These are phyloP conservation scores for Mallotus japonicus DNA, from an alignment of 441 rosid genomes.

Conservation along the genomic window DNA sequence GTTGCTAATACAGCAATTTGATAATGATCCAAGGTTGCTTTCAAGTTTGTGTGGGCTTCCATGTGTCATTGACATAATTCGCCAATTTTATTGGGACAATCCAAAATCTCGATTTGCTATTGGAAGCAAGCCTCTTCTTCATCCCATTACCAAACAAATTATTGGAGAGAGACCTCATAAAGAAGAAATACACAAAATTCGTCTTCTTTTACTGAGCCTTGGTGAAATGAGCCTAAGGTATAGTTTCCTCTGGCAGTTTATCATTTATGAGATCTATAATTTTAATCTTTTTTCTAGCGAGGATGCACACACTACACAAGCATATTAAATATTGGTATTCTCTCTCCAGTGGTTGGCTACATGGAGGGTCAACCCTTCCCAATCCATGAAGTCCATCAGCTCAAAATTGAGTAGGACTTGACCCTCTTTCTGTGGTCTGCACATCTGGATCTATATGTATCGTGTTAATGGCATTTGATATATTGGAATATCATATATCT, in stretches of 20 bases:
- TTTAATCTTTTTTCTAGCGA: constrained; percentile 5
- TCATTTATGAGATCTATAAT: constrained; percentile 18
- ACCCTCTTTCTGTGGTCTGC: not conserved
- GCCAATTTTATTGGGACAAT: constrained; percentile 88
- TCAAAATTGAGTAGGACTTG: not conserved
- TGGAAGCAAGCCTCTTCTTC: constrained; percentile 84
- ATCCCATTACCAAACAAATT: constrained; percentile 57
- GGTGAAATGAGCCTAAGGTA: constrained; percentile 99
- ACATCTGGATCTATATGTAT: not conserved
- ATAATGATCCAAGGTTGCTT: constrained; percentile 80
- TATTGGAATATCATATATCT: not conserved
- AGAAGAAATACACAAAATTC: constrained; percentile 93
- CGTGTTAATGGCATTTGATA: not conserved
- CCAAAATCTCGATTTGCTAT: constrained; percentile 59
- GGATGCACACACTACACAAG: not conserved
- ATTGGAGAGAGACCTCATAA: constrained; percentile 80
- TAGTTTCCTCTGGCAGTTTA: constrained; percentile 11
- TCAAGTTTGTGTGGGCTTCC: constrained; percentile 84
- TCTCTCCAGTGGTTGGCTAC: not conserved
- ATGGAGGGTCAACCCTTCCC: not conserved
- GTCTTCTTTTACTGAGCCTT: constrained; percentile 91
- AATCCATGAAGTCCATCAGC: not conserved
- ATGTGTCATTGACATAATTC: constrained; percentile 73
- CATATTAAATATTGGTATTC: not conserved
- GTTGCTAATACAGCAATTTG: constrained; percentile 93